These are phyloP conservation scores for Castanea mollissima DNA, from an alignment of 306 rosid species.

Conservation along the genomic window DNA sequence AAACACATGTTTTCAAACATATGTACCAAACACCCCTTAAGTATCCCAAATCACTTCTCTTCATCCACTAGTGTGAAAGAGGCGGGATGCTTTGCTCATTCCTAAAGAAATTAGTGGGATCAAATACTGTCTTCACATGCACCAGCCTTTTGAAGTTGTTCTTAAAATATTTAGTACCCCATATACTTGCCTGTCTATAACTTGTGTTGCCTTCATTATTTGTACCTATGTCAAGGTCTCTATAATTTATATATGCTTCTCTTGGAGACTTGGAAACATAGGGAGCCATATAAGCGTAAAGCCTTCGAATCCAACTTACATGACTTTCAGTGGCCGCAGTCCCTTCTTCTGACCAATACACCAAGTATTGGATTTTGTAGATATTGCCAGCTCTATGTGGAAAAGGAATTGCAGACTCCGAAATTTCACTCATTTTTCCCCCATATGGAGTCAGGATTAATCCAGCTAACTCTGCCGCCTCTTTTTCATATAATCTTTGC, in stretches of 20 bases:
- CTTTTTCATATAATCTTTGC: not conserved
- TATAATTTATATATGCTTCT: not conserved
- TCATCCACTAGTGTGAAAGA: no score
- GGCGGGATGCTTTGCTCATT: no score
- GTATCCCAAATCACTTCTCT: no score
- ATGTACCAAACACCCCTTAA: no score
- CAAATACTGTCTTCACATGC: no score
- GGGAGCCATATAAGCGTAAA: conserved; percentile 4
- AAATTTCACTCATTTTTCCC: conserved; percentile 18
- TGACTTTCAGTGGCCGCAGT: not conserved
- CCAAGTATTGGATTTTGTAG: conserved; percentile 11
- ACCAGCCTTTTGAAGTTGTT: no score
- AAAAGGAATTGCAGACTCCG: conserved; percentile 12
- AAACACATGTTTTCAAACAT: no score
- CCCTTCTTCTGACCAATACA: conserved; percentile 13
- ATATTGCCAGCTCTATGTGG: conserved; percentile 24
- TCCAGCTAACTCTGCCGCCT: not conserved
- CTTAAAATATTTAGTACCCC: no score
- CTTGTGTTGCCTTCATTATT: no score
- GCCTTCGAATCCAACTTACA: conserved; percentile 11
- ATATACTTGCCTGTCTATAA: no score
- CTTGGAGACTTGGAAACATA: conserved; percentile 9
- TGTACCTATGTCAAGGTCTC: no score
- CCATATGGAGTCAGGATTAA: conserved; percentile 18
- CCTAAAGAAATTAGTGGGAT: no score